These are phyloP conservation scores for Anthracocystis setariae DNA, from an alignment of 1,284 basidiomycete species.

Conservation along the genomic window DNA sequence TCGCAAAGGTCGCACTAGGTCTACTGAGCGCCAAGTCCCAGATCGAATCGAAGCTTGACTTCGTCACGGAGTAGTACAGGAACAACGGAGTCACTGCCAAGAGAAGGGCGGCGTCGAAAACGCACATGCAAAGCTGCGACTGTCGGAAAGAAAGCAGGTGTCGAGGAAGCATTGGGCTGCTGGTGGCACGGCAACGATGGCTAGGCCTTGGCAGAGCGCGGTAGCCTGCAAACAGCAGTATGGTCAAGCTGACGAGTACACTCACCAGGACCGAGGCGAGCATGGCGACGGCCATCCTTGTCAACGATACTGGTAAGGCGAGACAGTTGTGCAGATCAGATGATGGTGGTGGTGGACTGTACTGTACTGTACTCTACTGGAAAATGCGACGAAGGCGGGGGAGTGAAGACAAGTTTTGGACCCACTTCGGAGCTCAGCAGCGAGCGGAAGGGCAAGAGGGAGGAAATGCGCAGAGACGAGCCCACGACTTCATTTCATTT, in stretches of 20 bases:
- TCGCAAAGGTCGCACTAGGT: conserved; percentile 5
- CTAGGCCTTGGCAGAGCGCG: not conserved
- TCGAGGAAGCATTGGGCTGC: not conserved
- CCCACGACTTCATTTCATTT: too few relatives aligned
- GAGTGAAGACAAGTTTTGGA: too few relatives aligned
- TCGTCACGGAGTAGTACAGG: not conserved
- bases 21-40: conserved; percentile 8
- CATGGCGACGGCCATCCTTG: conserved; percentile 4
- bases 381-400: not conserved
- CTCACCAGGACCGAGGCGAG: not conserved
- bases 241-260: not conserved
- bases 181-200: not conserved
- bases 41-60: not conserved
- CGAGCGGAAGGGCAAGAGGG: too few relatives aligned
- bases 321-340: not conserved
- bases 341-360: conserved; percentile 1
- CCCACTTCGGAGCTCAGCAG: not conserved
- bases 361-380: too few relatives aligned
- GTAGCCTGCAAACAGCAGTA: not conserved
- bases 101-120: conserved; percentile 11
- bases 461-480: conserved; percentile 1
- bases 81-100: conserved; percentile 13
- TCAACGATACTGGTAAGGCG: not conserved
- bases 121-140: conserved; percentile 2
- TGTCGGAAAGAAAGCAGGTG: not conserved